These are phyloP conservation scores for Pyrenochaeta sp. DNA, from an alignment of 2,329 filamentous ascomycete species.

Conservation along the genomic window DNA sequence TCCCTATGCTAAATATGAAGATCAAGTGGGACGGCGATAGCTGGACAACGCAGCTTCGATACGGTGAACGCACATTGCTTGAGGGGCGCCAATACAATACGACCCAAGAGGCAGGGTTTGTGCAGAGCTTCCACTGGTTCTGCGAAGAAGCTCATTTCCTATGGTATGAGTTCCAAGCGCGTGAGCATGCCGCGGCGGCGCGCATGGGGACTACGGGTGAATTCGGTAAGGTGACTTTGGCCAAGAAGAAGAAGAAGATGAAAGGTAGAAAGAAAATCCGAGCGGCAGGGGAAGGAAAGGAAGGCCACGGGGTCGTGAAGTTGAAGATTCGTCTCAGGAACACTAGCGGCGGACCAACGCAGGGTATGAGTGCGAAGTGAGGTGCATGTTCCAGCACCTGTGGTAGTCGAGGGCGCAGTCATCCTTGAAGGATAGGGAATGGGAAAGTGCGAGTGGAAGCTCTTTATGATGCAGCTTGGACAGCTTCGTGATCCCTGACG, in stretches of 20 bases:
- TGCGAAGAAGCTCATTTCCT: slow-evolving; percentile 18
- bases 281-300: background rate
- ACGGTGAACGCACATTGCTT: slow-evolving; percentile 7
- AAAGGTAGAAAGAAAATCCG: background rate
- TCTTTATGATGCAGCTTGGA: too few species aligned
- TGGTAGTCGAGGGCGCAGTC: background rate
- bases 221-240: background rate
- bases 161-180: slow-evolving; percentile 13
- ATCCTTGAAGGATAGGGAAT: background rate
- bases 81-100: slow-evolving; percentile 12
- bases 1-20: slow-evolving; percentile 5
- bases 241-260: background rate
- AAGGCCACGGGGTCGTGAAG: slow-evolving; percentile 2
- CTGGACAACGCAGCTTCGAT: slow-evolving; percentile 14
- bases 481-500: too few species aligned
- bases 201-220: background rate
- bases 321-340: slow-evolving; percentile 11
- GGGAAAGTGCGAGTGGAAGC: too few species aligned
- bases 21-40: slow-evolving; percentile 9
- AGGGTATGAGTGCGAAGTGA: background rate
- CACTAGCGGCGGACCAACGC: background rate
- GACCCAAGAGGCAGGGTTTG: background rate
- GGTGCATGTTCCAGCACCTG: too few species aligned
- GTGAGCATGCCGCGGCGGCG: slow-evolving; percentile 6
- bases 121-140: slow-evolving; percentile 18